Evolutionary conservation across 805 yeast genomes (phyloP).

Genomic region (Wickerhamiella shivajii): DNA sequence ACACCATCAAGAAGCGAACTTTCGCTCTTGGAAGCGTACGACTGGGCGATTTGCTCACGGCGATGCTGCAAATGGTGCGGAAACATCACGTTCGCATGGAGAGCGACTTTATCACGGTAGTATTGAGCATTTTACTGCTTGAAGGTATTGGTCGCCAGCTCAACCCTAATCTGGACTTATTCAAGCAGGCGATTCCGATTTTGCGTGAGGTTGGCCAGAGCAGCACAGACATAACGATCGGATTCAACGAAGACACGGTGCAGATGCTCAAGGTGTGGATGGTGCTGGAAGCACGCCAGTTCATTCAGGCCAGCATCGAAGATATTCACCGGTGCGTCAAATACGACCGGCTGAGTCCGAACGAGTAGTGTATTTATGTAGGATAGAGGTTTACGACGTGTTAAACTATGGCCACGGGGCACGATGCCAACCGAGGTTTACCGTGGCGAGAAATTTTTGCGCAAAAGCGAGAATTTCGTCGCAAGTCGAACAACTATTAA

Average conservation of each 20-base stretch:
- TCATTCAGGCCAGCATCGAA: slow-evolving; percentile 67
- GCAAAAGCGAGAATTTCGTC: too few relatives aligned
- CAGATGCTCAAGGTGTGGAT: slow-evolving; percentile 86
- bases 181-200: slow-evolving; percentile 85
- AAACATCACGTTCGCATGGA: slow-evolving; percentile 95
- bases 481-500: too few relatives aligned
- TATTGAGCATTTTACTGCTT: slow-evolving; percentile 77
- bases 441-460: too few relatives aligned
- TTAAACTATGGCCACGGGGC: too few relatives aligned
- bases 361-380: slow-evolving; percentile 30
- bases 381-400: too few relatives aligned
- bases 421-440: too few relatives aligned
- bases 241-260: slow-evolving; percentile 32
- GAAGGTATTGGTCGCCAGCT: slow-evolving; percentile 94
- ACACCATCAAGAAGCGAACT: slow-evolving; percentile 68
- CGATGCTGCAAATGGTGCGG: slow-evolving; percentile 81
- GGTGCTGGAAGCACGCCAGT: slow-evolving; percentile 75
- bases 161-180: slow-evolving; percentile 83
- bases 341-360: slow-evolving; percentile 53
- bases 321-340: slow-evolving; percentile 45
- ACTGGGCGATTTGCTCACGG: slow-evolving; percentile 79
- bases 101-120: slow-evolving; percentile 87
- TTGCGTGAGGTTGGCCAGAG: slow-evolving; percentile 54
- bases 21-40: slow-evolving; percentile 85
- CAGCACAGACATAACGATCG: slow-evolving; percentile 1